Percentiles rank a stretch among this genome's conserved stretches.
Conservation (phyloP, 2,329 filamentous ascomycete genomes). For the Aspergillus sp. region DNA sequence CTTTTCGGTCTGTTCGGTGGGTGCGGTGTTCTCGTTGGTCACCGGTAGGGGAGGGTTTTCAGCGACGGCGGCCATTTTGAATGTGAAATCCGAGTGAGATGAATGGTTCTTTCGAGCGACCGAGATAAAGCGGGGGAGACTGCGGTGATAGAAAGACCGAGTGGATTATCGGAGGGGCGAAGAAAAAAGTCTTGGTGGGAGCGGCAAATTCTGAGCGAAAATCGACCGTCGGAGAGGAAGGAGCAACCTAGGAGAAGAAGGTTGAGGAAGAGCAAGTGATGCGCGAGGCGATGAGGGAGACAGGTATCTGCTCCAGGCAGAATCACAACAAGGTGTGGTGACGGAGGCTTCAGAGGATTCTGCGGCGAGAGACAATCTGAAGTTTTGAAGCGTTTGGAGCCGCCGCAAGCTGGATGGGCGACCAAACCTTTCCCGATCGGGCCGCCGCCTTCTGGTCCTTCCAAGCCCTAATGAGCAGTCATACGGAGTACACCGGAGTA, state of each 20-base stretch:
- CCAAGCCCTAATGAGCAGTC: constrained; percentile 14
- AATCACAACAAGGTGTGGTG: constrained; percentile 21
- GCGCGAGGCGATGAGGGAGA: constrained; percentile 7
- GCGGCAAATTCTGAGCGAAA: constrained; percentile 23
- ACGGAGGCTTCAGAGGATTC: constrained; percentile 14
- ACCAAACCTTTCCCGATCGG: constrained; percentile 26
- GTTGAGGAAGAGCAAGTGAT: constrained; percentile 12
- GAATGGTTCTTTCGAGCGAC: not conserved
- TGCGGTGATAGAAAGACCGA: constrained; percentile 5
- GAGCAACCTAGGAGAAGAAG: constrained; percentile 22
- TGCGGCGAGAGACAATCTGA: constrained; percentile 25
- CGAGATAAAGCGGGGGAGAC: not conserved
- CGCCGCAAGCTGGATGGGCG: constrained; percentile 18
- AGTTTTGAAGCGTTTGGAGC: constrained; percentile 32
- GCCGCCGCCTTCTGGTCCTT: constrained; percentile 12
- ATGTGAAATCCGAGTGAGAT: constrained; percentile 3
- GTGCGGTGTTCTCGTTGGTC: constrained; percentile 56
- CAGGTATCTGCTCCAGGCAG: constrained; percentile 42
- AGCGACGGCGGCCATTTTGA: constrained; percentile 38
- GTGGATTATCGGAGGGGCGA: constrained; percentile 9
- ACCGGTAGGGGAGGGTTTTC: constrained; percentile 36
- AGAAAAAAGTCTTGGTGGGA: constrained; percentile 19
- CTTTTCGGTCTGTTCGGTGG: constrained; percentile 35
- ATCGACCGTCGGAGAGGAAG: constrained; percentile 22
- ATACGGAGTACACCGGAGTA: too few relatives aligned